Conservation (phyloP, 352 stramenopile species). For the Pythium brachiatum region DNA sequence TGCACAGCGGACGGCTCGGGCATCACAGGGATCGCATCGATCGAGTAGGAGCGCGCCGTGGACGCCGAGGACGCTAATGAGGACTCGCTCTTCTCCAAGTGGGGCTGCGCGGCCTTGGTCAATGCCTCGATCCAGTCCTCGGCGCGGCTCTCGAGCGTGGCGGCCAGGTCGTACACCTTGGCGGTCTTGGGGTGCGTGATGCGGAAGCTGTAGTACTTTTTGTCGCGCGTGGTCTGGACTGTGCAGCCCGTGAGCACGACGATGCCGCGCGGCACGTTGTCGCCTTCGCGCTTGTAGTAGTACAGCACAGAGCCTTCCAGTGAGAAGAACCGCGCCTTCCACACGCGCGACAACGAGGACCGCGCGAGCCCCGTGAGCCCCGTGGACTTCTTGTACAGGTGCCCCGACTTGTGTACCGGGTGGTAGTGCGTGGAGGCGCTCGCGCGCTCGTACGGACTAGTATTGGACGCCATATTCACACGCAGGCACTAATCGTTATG, state of each 20-base stretch:
- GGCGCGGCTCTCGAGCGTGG: constrained; percentile 47
- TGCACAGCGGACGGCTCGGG: constrained; percentile 30
- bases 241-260: constrained; percentile 65
- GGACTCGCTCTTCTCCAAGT: constrained; percentile 10
- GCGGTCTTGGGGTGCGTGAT: constrained; percentile 71
- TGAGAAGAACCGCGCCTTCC: constrained; percentile 66
- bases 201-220: constrained; percentile 74
- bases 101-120: constrained; percentile 33
- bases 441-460: not conserved
- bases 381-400: constrained; percentile 58
- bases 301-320: constrained; percentile 66
- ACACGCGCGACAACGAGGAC: constrained; percentile 24
- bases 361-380: constrained; percentile 37
- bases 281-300: constrained; percentile 72
- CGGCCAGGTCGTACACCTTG: constrained; percentile 62
- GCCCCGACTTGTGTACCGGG: constrained; percentile 46
- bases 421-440: constrained; percentile 17
- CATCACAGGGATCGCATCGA: constrained; percentile 24
- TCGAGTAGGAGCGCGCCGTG: constrained; percentile 18
- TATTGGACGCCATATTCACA: not conserved
- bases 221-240: constrained; percentile 49
- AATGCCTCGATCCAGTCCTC: constrained; percentile 63
- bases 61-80: not conserved
- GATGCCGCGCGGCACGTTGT: constrained; percentile 54
- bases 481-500: not conserved